Percentiles rank a stretch among this genome's conserved stretches.
Evolutionary conservation across 305 asterid species (phyloP).

Genomic region (Fraxinus angustifolia): DNA sequence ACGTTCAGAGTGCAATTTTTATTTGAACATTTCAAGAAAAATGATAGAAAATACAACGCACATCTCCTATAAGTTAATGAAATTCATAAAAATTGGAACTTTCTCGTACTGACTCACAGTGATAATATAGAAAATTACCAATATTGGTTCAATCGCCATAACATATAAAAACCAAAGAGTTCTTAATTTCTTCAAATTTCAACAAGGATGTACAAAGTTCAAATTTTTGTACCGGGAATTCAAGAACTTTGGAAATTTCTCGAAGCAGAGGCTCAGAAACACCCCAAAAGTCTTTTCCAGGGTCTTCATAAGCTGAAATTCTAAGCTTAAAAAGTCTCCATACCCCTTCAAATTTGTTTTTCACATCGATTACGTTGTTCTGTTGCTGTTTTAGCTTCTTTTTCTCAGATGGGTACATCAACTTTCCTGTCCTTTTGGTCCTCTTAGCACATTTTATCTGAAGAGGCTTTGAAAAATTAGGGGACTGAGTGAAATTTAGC

Average conservation of each 20-base stretch:
- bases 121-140: neutral
- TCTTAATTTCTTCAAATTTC: neutral
- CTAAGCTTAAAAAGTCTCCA: conserved; percentile 83
- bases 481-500: conserved; percentile 17
- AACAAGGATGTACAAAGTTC: neutral
- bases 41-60: neutral
- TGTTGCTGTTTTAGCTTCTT: conserved; percentile 56
- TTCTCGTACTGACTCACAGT: neutral
- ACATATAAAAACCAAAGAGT: neutral
- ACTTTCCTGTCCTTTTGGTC: conserved; percentile 74
- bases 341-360: conserved; percentile 52
- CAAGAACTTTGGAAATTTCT: conserved; percentile 82
- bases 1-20: neutral
- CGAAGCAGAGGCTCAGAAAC: conserved; percentile 66
- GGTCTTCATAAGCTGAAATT: conserved; percentile 69
- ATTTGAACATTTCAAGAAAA: neutral
- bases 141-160: conserved; percentile 11
- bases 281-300: conserved; percentile 78
- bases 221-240: conserved; percentile 68
- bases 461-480: conserved; percentile 24
- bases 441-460: conserved; percentile 50
- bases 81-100: neutral
- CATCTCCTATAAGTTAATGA: neutral
- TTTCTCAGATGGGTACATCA: conserved; percentile 96
- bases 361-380: conserved; percentile 31